Evolutionary conservation across 306 rosid species (phyloP), one percentile per base, ranked within the genome.

Genomic region (Medicago arabica): DNA sequence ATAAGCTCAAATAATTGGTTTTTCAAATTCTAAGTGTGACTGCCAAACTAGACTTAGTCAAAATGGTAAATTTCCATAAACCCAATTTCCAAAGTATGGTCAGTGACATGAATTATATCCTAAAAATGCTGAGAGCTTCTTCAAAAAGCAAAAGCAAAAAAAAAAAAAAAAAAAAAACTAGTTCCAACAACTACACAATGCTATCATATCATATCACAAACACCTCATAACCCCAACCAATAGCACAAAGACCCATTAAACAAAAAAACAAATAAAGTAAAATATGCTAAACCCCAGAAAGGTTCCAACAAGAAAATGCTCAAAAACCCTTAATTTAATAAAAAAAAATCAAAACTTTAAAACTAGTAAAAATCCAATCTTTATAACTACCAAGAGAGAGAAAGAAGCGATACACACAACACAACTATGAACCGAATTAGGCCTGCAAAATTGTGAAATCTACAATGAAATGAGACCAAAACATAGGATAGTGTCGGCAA

Each of bases 291-390:
- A 78, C 65, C 82, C 77, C 76, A 60, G 76, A 78, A 47, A 68
- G 43, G 43, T n/a, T 78, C 64, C 76, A 67, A 60, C 63, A 64
- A 69, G 77, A 78, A 69, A 72, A 78, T 38, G 71, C 82, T 78
- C 76, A 70, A 28, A 78, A 70, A 19, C 55, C 71, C 47, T 36
- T 70, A 70, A 60, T 61, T 78, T 60, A 69, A 60, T 78, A 36
- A 69, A 31, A 49, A 49, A 34, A 49, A 60, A 28, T 43, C 6
- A 69, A 31, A 58, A 66, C 13, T 18, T 5, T 4, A 13, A 19
- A 17, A 73, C 31, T 28, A 28, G 0, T 28, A 72, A 72, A 1
- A 46, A 17, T 3, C 31, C 31, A 28, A 28, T 28, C 31, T 28
- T 28, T 28, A 8, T 36, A 76, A 5, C 17, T 14, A 59, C 8